A percentile compares a stretch with the other conserved stretches of the same genome.
Evolutionary conservation across 106 monocot genomes (phyloP).

Genomic region (Cymbidium sinense): DNA sequence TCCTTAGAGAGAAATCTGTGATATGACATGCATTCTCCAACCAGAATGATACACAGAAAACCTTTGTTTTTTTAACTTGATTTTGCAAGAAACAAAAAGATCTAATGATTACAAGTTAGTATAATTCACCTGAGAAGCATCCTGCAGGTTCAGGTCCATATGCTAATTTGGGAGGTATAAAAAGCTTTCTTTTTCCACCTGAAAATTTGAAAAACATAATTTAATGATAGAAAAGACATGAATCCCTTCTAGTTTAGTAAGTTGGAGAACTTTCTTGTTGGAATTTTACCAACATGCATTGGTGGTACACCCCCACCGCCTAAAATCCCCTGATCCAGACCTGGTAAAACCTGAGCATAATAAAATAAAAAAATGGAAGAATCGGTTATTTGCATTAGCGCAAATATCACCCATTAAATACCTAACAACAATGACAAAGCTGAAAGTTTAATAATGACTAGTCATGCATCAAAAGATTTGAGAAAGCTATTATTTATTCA

Average conservation of each 20-base stretch:
- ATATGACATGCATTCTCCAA: too few relatives aligned
- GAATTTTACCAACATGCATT: slow-evolving; percentile 63
- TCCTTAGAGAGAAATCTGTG: too few relatives aligned
- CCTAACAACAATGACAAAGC: background rate
- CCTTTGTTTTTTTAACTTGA: too few relatives aligned
- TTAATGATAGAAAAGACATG: background rate
- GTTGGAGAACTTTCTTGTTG: background rate
- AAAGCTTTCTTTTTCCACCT: slow-evolving; percentile 93
- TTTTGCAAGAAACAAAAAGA: background rate
- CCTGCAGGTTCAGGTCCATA: slow-evolving; percentile 96
- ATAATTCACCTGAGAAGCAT: slow-evolving; percentile 68
- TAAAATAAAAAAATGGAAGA: background rate
- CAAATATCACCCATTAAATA: background rate
- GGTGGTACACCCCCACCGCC: slow-evolving; percentile 87
- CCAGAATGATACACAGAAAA: too few relatives aligned
- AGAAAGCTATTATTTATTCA: too few relatives aligned
- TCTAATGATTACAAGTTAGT: background rate
- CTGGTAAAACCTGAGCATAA: slow-evolving; percentile 65
- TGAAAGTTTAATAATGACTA: background rate
- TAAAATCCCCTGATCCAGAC: slow-evolving; percentile 88
- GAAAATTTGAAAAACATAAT: background rate
- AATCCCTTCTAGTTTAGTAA: background rate
- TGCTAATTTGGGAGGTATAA: slow-evolving; percentile 75
- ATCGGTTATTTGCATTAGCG: background rate
- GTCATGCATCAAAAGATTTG: too few relatives aligned